Evolutionary conservation across 2,329 filamentous ascomycete species (phyloP).

Genomic region (Colletotrichum viniferum): DNA sequence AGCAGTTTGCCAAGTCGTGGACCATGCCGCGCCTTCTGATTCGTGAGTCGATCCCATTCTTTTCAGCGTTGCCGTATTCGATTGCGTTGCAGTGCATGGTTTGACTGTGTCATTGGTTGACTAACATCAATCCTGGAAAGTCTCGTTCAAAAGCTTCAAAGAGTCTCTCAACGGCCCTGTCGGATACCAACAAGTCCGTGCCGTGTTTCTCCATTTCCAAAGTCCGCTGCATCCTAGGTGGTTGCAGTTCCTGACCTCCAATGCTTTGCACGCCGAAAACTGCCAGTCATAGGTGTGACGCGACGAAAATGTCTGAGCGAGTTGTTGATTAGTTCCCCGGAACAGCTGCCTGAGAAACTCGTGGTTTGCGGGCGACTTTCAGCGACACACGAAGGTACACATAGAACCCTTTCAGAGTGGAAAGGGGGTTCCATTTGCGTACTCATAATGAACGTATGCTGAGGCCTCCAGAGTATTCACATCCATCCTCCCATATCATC

Average conservation of each 20-base stretch:
- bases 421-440: background rate
- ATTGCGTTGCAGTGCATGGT: background rate
- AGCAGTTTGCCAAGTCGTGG: constrained; percentile 20
- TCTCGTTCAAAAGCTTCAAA: background rate
- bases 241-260: constrained; percentile 20
- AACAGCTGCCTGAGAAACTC: background rate
- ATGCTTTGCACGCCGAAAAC: background rate
- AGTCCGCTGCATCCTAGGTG: constrained; percentile 22
- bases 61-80: background rate
- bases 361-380: background rate
- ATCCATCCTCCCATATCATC: background rate
- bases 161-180: background rate
- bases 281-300: background rate
- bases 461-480: background rate
- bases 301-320: background rate
- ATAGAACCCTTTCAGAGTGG: background rate
- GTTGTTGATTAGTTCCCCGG: background rate
- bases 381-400: background rate
- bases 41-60: background rate
- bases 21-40: constrained; percentile 19
- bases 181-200: constrained; percentile 5
- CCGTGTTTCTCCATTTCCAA: constrained; percentile 18
- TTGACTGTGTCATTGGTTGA: rapidly evolving
- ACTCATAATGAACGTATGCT: background rate
- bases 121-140: background rate